Evolutionary conservation across 805 yeast species (phyloP).

Genomic region (Pichia ethanolica): DNA sequence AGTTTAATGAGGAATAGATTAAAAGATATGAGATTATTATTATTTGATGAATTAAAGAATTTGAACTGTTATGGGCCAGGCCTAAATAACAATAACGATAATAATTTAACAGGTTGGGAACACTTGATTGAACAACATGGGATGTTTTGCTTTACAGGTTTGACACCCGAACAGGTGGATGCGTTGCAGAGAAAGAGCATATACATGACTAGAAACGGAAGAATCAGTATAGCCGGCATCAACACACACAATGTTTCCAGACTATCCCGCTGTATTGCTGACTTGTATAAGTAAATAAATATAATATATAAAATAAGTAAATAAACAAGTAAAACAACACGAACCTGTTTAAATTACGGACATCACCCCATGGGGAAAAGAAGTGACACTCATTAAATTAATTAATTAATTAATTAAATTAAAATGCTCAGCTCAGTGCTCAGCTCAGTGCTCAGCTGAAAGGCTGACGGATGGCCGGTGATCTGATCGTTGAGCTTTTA

Average conservation of each 20-base stretch:
- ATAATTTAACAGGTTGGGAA: slow-evolving; percentile 64
- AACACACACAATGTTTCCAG: slow-evolving; percentile 73
- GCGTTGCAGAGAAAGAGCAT: slow-evolving; percentile 61
- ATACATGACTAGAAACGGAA: slow-evolving; percentile 84
- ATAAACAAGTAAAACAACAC: no score
- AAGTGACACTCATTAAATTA: no score
- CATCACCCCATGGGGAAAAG: slow-evolving; percentile 17
- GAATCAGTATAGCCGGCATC: slow-evolving; percentile 87
- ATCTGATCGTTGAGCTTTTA: no score
- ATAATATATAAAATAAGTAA: background rate
- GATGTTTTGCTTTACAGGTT: slow-evolving; percentile 92
- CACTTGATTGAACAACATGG: slow-evolving; percentile 87
- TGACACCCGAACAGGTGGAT: slow-evolving; percentile 61
- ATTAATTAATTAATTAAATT: no score
- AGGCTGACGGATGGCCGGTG: no score
- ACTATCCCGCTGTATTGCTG: slow-evolving; percentile 6
- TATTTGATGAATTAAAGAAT: slow-evolving; percentile 47
- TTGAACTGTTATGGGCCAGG: slow-evolving; percentile 25
- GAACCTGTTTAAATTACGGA: background rate
- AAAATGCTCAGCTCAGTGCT: background rate
- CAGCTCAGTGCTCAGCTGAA: background rate
- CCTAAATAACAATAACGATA: slow-evolving; percentile 13
- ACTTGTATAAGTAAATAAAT: background rate
- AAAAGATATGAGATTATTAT: slow-evolving; percentile 56
- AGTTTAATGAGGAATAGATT: slow-evolving; percentile 72